Percentiles rank a stretch among this genome's conserved stretches.
Conservation (phyloP, 768 basidiomycete genomes). For the Porphyrellus cyaneotinctus region DNA sequence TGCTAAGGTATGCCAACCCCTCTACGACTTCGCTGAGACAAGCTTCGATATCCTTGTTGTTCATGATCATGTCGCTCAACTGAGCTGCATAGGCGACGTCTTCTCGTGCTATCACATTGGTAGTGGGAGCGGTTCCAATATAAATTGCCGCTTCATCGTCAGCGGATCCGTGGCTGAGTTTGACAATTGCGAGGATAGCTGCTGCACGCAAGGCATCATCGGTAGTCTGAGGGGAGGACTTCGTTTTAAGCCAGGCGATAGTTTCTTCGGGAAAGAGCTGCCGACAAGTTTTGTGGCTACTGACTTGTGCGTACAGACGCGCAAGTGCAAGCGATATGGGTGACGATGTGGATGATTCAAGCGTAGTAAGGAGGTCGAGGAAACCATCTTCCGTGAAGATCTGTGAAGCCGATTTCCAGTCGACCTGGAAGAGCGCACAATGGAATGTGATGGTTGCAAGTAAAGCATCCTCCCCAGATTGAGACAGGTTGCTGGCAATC, state of each 20-base stretch:
- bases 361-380: slow-evolving; percentile 55
- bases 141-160: slow-evolving; percentile 36
- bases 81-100: slow-evolving; percentile 47
- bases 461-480: slow-evolving; percentile 50
- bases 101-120: slow-evolving; percentile 12
- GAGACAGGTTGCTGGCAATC: slow-evolving; percentile 48
- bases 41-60: slow-evolving; percentile 33
- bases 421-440: slow-evolving; percentile 81
- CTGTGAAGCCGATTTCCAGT: slow-evolving; percentile 58
- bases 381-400: slow-evolving; percentile 65
- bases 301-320: slow-evolving; percentile 71
- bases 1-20: slow-evolving; percentile 79
- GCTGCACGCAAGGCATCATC: slow-evolving; percentile 51
- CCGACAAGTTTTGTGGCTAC: slow-evolving; percentile 71
- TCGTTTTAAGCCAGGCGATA: slow-evolving; percentile 62
- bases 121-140: slow-evolving; percentile 8
- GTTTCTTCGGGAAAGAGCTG: slow-evolving; percentile 53
- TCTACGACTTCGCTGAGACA: slow-evolving; percentile 68
- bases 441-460: slow-evolving; percentile 62
- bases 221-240: slow-evolving; percentile 45
- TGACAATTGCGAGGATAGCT: slow-evolving; percentile 73
- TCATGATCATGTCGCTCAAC: slow-evolving; percentile 55
- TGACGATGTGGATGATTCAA: slow-evolving; percentile 56
- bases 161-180: slow-evolving; percentile 59
- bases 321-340: slow-evolving; percentile 58